Conservation (phyloP, 768 basidiomycete species). For the Rhizopogon salebrosus region DNA sequence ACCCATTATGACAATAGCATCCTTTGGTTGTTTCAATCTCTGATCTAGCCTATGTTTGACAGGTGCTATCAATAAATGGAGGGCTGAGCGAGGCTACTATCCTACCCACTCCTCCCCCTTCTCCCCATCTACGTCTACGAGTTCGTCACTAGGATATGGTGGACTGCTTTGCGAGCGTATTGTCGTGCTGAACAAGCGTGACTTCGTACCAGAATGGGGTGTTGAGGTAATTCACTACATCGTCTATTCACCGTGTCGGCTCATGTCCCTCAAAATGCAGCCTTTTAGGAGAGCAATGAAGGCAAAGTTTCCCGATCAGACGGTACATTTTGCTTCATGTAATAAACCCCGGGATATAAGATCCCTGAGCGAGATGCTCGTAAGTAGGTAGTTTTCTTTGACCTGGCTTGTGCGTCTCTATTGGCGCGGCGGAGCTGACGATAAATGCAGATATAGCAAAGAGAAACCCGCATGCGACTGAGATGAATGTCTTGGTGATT, state of each 20-base stretch:
- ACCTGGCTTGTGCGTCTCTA: background rate
- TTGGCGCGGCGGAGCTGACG: background rate
- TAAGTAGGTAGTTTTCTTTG: constrained; percentile 51
- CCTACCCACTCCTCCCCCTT: constrained; percentile 35
- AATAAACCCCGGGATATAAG: constrained; percentile 63
- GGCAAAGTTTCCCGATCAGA: constrained; percentile 64
- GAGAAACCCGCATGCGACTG: constrained; percentile 61
- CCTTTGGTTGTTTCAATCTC: constrained; percentile 10
- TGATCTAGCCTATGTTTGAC: constrained; percentile 14
- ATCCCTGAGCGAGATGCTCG: constrained; percentile 57
- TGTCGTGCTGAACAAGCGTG: constrained; percentile 89
- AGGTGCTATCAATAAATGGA: constrained; percentile 68
- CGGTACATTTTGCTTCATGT: constrained; percentile 67
- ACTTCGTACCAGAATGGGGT: constrained; percentile 86
- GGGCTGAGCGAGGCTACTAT: constrained; percentile 59
- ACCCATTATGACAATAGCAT: constrained; percentile 5
- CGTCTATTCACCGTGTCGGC: constrained; percentile 1
- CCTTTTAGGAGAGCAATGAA: constrained; percentile 73
- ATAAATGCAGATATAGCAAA: constrained; percentile 56
- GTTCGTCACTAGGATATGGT: constrained; percentile 16
- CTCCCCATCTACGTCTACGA: constrained; percentile 25
- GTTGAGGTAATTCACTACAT: constrained; percentile 54
- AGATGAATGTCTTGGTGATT: constrained; percentile 86
- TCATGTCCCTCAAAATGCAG: constrained; percentile 30
- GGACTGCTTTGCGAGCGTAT: constrained; percentile 67